Percentiles rank a stretch among this genome's conserved stretches.
These are phyloP conservation scores for Candida awuae DNA, from an alignment of 805 yeast species.

Conservation along the genomic window DNA sequence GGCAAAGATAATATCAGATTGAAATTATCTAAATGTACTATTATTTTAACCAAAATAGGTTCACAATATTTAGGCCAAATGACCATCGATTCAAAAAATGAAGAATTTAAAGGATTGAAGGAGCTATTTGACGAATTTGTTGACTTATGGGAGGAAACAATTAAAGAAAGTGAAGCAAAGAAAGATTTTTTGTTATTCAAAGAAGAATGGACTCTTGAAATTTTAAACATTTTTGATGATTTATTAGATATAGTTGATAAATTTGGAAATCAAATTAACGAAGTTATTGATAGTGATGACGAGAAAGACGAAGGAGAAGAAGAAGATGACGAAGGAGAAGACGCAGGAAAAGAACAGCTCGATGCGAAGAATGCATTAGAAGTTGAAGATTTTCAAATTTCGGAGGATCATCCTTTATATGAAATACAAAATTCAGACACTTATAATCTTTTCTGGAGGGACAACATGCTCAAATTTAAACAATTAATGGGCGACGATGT, in stretches of 20 bases:
- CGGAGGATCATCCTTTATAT: constrained; percentile 50
- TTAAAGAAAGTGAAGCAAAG: constrained; percentile 22
- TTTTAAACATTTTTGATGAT: constrained; percentile 56
- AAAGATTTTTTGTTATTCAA: constrained; percentile 16
- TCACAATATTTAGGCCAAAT: constrained; percentile 47
- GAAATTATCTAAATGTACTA: constrained; percentile 48
- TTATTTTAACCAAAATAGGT: constrained; percentile 52
- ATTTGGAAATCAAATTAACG: constrained; percentile 53
- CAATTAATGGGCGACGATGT: constrained; percentile 20
- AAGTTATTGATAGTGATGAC: constrained; percentile 52
- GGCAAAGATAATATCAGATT: constrained; percentile 35
- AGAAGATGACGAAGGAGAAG: constrained; percentile 43
- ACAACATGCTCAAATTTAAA: constrained; percentile 31
- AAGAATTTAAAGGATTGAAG: constrained; percentile 31
- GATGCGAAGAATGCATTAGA: constrained; percentile 12
- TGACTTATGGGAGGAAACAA: constrained; percentile 37
- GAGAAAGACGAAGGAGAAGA: constrained; percentile 35
- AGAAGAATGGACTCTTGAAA: constrained; percentile 35
- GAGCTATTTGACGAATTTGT: constrained; percentile 40
- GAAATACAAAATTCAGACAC: constrained; percentile 29
- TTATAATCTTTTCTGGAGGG: constrained; percentile 52
- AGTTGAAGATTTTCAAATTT: constrained; percentile 30
- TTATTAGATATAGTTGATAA: constrained; percentile 58
- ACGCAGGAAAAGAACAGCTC: constrained; percentile 35
- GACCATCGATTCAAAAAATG: constrained; percentile 31